Percentiles rank a stretch among this genome's conserved stretches.
phyloP scores from a whole-genome alignment of 805 yeast species.

The Metschnikowia corniflorae region DNA sequence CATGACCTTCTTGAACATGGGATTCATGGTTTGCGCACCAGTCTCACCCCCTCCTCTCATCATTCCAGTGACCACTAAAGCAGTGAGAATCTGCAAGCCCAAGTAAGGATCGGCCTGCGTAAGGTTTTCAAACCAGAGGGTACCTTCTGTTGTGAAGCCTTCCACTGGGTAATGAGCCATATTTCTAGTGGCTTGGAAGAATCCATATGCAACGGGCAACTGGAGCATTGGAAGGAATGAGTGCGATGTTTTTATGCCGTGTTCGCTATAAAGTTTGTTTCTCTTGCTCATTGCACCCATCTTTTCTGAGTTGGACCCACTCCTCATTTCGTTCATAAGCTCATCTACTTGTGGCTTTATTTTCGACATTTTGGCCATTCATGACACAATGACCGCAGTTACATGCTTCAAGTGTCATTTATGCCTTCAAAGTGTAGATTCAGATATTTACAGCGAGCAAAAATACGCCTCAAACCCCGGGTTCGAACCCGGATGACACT shows the following conservation, averaged over 20 bases:
- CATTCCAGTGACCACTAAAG: constrained; percentile 68
- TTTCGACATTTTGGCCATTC: constrained; percentile 71
- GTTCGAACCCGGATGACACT: too few species aligned
- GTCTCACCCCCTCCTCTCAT: constrained; percentile 89
- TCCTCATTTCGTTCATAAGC: constrained; percentile 36
- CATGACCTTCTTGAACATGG: constrained; percentile 60
- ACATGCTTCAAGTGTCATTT: too few species aligned
- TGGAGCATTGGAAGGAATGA: constrained; percentile 75
- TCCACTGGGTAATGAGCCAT: constrained; percentile 84
- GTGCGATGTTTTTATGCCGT: constrained; percentile 73
- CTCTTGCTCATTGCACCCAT: constrained; percentile 51
- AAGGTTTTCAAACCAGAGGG: constrained; percentile 79
- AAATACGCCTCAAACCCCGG: too few species aligned
- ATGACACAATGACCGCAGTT: too few species aligned
- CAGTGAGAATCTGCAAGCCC: constrained; percentile 82
- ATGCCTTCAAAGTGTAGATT: too few species aligned
- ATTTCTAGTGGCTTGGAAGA: constrained; percentile 79
- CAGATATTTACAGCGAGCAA: too few species aligned
- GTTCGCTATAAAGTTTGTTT: constrained; percentile 56
- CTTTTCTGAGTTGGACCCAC: constrained; percentile 48
- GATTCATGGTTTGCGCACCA: constrained; percentile 66
- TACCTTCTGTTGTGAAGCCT: constrained; percentile 75
- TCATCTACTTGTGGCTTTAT: constrained; percentile 66
- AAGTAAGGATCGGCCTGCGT: constrained; percentile 85
- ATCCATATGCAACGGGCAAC: constrained; percentile 82